Evolutionary conservation across 192 early-diverging fungal species (phyloP), one percentile per base, ranked within the genome.

Genomic region (Podila clonocystis): DNA sequence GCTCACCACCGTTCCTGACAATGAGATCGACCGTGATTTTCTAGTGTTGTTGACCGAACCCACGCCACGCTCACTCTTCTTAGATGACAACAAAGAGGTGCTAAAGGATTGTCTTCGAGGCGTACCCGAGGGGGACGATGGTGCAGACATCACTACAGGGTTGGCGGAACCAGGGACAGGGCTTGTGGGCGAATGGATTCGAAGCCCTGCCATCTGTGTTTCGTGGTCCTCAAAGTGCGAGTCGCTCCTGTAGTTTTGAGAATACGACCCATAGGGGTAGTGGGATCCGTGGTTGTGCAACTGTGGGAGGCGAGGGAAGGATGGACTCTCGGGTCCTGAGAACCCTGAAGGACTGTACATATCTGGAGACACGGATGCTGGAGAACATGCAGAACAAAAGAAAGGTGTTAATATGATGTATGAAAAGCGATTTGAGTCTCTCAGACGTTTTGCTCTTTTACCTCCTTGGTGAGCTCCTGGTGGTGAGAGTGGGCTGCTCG

Each of bases 331-430:
- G 11, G 66, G 67, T 22, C 71, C 71, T 36, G 62, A 60, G 24
- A 75, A 75, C n/a, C 67, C 73, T 64, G 73, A 52, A 63, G 74
- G 50, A 34, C 68, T 76, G 63, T 76, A 76, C 68, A 76, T 76
- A n/a, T 76, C 74, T 9, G 74, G 74, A 13, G 74, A 76, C 8
- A 70, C 57, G 5, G 74, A 65, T 65, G 68, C 74, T 76, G 66
- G 4, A 31, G 6, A 2, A 22, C 52, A 55, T 2, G 12, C 9
- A 22, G 52, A 55, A 55, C 26, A 55, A 8, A 55, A 55, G 2
- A 55, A 52, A 52, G 9, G n/a, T 9, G 17, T 26, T 24, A 55
- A 12, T 24, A 26, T 22, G 3, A 55, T 9, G 22, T 26, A 45
- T 68, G 66, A 20, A 36, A 26, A 24, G 36, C 31, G 12, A 22